These are phyloP conservation scores for Fraxinus velutina DNA, from an alignment of 305 asterid species.

Conservation along the genomic window DNA sequence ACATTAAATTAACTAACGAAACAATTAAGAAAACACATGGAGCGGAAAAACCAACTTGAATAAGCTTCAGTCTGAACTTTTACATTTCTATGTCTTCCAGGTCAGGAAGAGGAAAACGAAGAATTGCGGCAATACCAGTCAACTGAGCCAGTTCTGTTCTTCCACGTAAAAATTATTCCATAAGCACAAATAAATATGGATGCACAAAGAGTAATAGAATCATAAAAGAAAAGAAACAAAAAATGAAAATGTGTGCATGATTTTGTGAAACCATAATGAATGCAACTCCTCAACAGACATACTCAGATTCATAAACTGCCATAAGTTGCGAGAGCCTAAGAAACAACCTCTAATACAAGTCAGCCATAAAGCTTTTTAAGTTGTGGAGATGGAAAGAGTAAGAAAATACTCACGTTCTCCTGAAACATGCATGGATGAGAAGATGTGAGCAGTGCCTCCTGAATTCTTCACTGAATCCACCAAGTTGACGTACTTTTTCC, in stretches of 20 bases:
- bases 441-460: slow-evolving; percentile 76
- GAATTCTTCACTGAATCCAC: slow-evolving; percentile 78
- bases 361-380: neutral
- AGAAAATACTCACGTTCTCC: slow-evolving; percentile 78
- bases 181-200: neutral
- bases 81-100: slow-evolving; percentile 93
- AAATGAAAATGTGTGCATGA: neutral
- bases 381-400: neutral
- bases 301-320: neutral
- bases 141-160: slow-evolving; percentile 72
- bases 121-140: slow-evolving; percentile 90
- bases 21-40: neutral
- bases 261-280: neutral
- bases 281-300: neutral
- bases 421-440: slow-evolving; percentile 94
- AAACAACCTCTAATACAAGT: neutral
- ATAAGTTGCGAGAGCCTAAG: neutral
- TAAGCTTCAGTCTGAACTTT: slow-evolving; percentile 14
- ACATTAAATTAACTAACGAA: neutral
- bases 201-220: neutral
- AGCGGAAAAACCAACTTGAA: neutral
- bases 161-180: slow-evolving; percentile 5
- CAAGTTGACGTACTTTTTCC: slow-evolving; percentile 66
- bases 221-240: neutral
- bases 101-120: slow-evolving; percentile 91